Evolutionary conservation across 176 grass and related monocot genomes (phyloP).

Genomic region (Triticum timopheevii): DNA sequence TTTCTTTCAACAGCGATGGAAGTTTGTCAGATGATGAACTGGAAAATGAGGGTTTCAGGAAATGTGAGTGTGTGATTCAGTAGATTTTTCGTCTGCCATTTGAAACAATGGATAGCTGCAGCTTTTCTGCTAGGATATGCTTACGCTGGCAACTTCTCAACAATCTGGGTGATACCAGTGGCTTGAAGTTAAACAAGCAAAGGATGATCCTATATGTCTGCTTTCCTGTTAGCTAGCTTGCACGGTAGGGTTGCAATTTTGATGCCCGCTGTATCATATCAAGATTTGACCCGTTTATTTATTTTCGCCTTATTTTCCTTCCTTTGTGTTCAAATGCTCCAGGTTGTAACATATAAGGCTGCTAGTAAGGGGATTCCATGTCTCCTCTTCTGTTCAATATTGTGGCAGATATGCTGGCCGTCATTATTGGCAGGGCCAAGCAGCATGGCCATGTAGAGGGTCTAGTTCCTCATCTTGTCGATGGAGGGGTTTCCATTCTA

Average conservation of each 20-base stretch:
- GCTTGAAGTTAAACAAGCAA: slow-evolving; percentile 1
- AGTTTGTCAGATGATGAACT: slow-evolving; percentile 77
- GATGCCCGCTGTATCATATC: slow-evolving; percentile 34
- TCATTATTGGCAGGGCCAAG: too few relatives aligned
- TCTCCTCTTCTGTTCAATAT: too few relatives aligned
- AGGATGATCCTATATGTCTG: slow-evolving; percentile 17
- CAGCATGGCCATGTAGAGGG: too few relatives aligned
- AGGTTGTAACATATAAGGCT: neutral
- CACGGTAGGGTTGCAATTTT: slow-evolving; percentile 52
- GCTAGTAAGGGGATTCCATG: too few relatives aligned
- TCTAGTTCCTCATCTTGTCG: too few relatives aligned
- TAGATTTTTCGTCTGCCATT: slow-evolving; percentile 42
- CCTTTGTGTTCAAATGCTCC: neutral
- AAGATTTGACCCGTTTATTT: slow-evolving; percentile 33
- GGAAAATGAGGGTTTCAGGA: slow-evolving; percentile 69
- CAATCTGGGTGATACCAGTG: slow-evolving; percentile 15
- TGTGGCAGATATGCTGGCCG: too few relatives aligned
- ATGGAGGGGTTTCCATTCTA: too few relatives aligned
- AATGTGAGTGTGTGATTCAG: slow-evolving; percentile 91
- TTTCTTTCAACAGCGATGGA: slow-evolving; percentile 56
- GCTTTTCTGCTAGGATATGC: neutral
- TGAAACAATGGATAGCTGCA: slow-evolving; percentile 6
- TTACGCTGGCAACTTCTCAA: neutral
- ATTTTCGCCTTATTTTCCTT: neutral
- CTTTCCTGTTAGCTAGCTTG: slow-evolving; percentile 23